Conservation (phyloP, 2,329 filamentous ascomycete species). For the Arthroderma sp. region DNA sequence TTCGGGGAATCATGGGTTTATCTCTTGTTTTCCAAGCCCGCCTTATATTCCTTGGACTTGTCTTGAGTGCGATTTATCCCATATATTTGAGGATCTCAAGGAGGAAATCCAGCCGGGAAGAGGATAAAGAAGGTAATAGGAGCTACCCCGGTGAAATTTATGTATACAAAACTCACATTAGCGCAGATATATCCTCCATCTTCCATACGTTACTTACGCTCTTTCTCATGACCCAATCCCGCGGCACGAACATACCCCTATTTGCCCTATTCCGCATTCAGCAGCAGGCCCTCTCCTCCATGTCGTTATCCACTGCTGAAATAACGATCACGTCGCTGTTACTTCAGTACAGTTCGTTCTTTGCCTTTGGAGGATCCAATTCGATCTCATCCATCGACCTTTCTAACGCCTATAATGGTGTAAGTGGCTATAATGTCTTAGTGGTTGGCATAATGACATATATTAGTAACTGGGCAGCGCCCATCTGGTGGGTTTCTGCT, state of each 20-base stretch:
- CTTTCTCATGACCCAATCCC: slow-evolving; percentile 75
- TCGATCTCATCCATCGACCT: slow-evolving; percentile 92
- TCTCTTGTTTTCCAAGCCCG: slow-evolving; percentile 39
- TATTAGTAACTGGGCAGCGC: slow-evolving; percentile 77
- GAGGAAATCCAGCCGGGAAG: not conserved
- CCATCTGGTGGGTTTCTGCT: slow-evolving; percentile 72
- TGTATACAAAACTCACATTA: not conserved
- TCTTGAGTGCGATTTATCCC: slow-evolving; percentile 19
- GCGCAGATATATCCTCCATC: slow-evolving; percentile 13
- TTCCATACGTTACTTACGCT: slow-evolving; percentile 62
- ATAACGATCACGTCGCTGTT: slow-evolving; percentile 60
- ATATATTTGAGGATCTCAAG: slow-evolving; percentile 11
- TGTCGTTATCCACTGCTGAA: slow-evolving; percentile 36
- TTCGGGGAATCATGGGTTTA: slow-evolving; percentile 25
- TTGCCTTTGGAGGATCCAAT: slow-evolving; percentile 81
- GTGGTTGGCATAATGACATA: slow-evolving; percentile 76
- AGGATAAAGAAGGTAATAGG: not conserved
- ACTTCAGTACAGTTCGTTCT: slow-evolving; percentile 72
- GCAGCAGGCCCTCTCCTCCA: slow-evolving; percentile 38
- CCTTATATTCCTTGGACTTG: slow-evolving; percentile 36
- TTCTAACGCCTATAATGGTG: slow-evolving; percentile 87
- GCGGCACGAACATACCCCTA: slow-evolving; percentile 71
- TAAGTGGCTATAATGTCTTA: slow-evolving; percentile 65
- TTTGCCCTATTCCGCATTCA: slow-evolving; percentile 61
- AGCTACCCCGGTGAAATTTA: not conserved